These are phyloP conservation scores for Colletotrichum sidae DNA, from an alignment of 2,329 filamentous ascomycete species.

Conservation along the genomic window DNA sequence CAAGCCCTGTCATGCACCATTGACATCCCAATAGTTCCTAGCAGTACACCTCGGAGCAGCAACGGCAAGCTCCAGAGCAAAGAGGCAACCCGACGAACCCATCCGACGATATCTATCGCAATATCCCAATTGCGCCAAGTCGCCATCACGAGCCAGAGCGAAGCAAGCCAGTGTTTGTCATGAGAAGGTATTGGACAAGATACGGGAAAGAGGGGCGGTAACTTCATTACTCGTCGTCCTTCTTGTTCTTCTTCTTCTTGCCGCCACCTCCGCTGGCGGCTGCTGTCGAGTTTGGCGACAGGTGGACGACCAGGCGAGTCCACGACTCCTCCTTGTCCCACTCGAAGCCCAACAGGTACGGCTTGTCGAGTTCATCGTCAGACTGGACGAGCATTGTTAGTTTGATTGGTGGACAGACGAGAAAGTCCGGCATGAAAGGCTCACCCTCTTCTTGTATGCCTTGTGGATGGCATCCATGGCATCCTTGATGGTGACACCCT, in stretches of 20 bases:
- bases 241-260: slow-evolving; percentile 75
- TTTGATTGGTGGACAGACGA: neutral
- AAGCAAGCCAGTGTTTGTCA: slow-evolving; percentile 48
- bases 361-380: slow-evolving; percentile 89
- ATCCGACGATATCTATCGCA: slow-evolving; percentile 56
- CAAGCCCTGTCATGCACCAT: slow-evolving; percentile 1
- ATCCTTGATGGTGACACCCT: slow-evolving; percentile 97
- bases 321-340: slow-evolving; percentile 95
- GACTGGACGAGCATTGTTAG: slow-evolving; percentile 64
- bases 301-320: slow-evolving; percentile 88
- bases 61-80: slow-evolving; percentile 31
- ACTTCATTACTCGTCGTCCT: slow-evolving; percentile 50
- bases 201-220: slow-evolving; percentile 41
- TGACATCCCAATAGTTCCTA: slow-evolving; percentile 7
- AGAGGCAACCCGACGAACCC: slow-evolving; percentile 40
- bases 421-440: slow-evolving; percentile 43
- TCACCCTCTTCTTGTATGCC: slow-evolving; percentile 94
- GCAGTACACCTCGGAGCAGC: slow-evolving; percentile 24
- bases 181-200: slow-evolving; percentile 55
- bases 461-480: slow-evolving; percentile 96
- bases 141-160: slow-evolving; percentile 50
- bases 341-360: slow-evolving; percentile 93
- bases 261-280: slow-evolving; percentile 47
- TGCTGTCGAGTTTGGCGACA: slow-evolving; percentile 66
- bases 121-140: slow-evolving; percentile 55